These are phyloP conservation scores for Plenodomus lindquistii DNA, from an alignment of 2,329 filamentous ascomycete genomes.

Conservation along the genomic window DNA sequence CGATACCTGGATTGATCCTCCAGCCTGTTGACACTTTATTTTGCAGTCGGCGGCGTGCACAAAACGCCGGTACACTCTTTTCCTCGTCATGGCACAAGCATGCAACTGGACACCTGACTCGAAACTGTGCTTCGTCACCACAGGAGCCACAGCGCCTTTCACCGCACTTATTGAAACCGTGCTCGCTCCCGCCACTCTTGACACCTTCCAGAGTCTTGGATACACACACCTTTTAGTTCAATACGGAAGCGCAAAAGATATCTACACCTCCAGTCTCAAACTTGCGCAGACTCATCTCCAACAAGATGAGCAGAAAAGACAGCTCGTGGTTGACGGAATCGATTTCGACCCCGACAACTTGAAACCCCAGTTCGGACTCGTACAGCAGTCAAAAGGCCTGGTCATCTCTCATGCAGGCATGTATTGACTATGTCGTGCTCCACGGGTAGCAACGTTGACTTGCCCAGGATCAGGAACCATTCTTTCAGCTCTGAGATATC, in stretches of 20 bases:
- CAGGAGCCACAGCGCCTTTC: conserved; percentile 90
- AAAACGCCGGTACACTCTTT: not conserved
- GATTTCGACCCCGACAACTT: conserved; percentile 67
- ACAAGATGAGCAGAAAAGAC: conserved; percentile 7
- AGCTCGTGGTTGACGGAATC: conserved; percentile 61
- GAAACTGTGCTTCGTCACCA: conserved; percentile 78
- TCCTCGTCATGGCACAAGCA: conserved; percentile 15
- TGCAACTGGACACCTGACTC: conserved; percentile 26
- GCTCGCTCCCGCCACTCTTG: conserved; percentile 65
- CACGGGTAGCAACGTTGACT: conserved; percentile 3
- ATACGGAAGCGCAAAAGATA: conserved; percentile 68
- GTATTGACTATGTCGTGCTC: conserved; percentile 15
- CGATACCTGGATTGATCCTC: not conserved
- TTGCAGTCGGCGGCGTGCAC: too few relatives aligned
- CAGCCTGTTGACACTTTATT: too few relatives aligned
- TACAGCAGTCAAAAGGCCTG: conserved; percentile 65
- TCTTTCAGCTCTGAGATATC: conserved; percentile 75
- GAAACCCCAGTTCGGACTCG: conserved; percentile 59
- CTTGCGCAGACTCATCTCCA: conserved; percentile 19
- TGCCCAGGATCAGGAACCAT: conserved; percentile 84
- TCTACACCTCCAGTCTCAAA: conserved; percentile 51
- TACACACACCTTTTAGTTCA: conserved; percentile 80
- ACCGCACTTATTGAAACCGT: conserved; percentile 68
- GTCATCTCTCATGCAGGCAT: conserved; percentile 89
- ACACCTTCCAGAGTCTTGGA: conserved; percentile 58